Evolutionary conservation across 257 asterid genomes (phyloP).

Genomic region (Rehmannia glutinosa): DNA sequence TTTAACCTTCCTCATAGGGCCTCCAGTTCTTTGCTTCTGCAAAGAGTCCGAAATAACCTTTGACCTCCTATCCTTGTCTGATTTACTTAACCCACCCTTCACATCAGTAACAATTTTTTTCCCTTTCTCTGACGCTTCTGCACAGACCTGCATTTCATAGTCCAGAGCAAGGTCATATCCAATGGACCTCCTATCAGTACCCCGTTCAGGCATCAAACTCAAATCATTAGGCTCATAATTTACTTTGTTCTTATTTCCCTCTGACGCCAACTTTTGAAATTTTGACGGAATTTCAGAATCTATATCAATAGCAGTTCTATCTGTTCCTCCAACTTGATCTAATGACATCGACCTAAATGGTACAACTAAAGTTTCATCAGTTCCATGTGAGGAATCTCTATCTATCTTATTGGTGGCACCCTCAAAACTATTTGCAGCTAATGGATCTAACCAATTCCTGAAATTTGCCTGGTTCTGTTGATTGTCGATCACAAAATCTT

Average conservation of each 20-base stretch:
- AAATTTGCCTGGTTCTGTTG: slow-evolving; percentile 36
- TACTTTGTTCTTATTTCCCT: slow-evolving; percentile 37
- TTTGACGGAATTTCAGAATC: slow-evolving; percentile 66
- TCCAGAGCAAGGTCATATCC: slow-evolving; percentile 67
- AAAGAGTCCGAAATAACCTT: slow-evolving; percentile 41
- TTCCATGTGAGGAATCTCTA: slow-evolving; percentile 44
- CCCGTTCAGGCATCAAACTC: slow-evolving; percentile 80
- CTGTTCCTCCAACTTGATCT: slow-evolving; percentile 46
- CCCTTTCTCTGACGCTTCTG: slow-evolving; percentile 42
- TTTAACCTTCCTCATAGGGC: slow-evolving; percentile 70
- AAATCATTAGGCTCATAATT: slow-evolving; percentile 80
- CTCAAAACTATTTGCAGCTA: slow-evolving; percentile 41
- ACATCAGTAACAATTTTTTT: slow-evolving; percentile 32
- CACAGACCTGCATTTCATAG: slow-evolving; percentile 75
- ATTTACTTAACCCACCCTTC: slow-evolving; percentile 44
- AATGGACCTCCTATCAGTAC: slow-evolving; percentile 45
- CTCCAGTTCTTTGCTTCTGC: slow-evolving; percentile 66
- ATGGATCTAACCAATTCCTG: slow-evolving; percentile 50
- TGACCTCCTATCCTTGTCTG: slow-evolving; percentile 56
- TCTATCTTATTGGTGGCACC: slow-evolving; percentile 29
- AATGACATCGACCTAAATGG: slow-evolving; percentile 75
- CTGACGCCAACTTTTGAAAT: slow-evolving; percentile 43
- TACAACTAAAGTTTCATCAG: slow-evolving; percentile 75
- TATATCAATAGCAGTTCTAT: slow-evolving; percentile 58
- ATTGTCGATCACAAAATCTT: slow-evolving; percentile 56